Base-by-base conservation (phyloP, 2,329 filamentous ascomycete genomes). In the Penicillium sp. region DNA sequence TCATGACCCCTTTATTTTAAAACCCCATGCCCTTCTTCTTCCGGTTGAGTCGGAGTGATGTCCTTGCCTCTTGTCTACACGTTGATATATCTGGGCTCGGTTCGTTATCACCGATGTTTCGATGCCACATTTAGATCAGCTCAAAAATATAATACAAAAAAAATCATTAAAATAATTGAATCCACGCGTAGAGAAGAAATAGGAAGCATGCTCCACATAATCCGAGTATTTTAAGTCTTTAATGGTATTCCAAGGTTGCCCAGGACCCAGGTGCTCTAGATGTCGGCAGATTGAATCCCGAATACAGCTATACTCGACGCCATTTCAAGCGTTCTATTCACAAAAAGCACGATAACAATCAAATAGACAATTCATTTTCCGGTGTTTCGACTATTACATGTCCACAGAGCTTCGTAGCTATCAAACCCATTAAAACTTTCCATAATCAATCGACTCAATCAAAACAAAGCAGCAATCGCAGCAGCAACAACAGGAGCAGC, bases 401-500 rank as follows among this genome's bases (percentile, higher is more conserved):
- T 16, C 31, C 31, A 33, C 13, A 33, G 13, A 33, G 5, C 4
- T 16, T 33, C 31, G 31, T 16, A 33, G 31, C 13, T 16, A 33
- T 33, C 6, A 33, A 33, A 16, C 31, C 4, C 11, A 29, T 31
- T 3, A 31, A 33, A 6, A 19, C 10, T 39, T 19, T 19, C 3
- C n/a, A 6, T 1, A 2, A 1, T 10, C 19, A 22, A 21, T 5
- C 4, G 1, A 21, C 39, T 21, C 39, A 19, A 31, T 47, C 19
- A 47, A 19, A 58, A 29, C 45, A 47, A 31, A 31, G 45, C 45
- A 54, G 64, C 67, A 48, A 58, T 59, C 8, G 62, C 54, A 0
- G 65, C 67, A 24, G 63, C 67, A 53, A 59, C 60, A 33, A 69
- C 22, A 13, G 67, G 65, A n/a, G 60, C 60, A 39, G 62, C 66